Evolutionary conservation across 2,329 filamentous ascomycete genomes (phyloP).

Genomic region (Davidsoniella australis): DNA sequence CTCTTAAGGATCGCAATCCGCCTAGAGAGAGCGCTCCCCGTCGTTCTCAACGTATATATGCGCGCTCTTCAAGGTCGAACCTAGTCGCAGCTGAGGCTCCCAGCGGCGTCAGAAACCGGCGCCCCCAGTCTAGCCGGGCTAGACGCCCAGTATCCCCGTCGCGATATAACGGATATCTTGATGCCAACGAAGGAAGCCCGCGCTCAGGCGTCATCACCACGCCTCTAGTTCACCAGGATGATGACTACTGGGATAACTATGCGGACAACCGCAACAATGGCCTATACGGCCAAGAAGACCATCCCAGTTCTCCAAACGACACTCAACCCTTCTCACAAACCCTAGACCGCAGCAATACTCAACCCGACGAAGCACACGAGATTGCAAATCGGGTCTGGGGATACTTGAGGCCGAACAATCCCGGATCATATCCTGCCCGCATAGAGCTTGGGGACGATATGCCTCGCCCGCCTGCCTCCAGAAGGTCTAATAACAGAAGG

Average conservation of each 20-base stretch:
- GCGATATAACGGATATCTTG: background rate
- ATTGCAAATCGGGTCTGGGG: slow-evolving; percentile 81
- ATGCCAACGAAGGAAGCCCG: background rate
- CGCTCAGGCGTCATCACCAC: background rate
- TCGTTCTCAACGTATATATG: slow-evolving; percentile 7
- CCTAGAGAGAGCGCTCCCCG: slow-evolving; percentile 1
- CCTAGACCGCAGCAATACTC: slow-evolving; percentile 24
- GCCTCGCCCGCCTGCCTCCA: slow-evolving; percentile 28
- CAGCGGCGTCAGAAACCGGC: background rate
- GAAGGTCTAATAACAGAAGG: background rate
- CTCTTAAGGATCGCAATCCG: slow-evolving; percentile 3
- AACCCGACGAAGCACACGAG: slow-evolving; percentile 62
- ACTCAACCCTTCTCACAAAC: slow-evolving; percentile 10
- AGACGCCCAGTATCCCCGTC: background rate
- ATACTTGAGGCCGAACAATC: slow-evolving; percentile 37
- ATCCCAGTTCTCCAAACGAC: background rate
- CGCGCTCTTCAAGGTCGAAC: background rate
- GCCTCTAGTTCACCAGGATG: background rate
- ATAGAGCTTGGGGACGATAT: slow-evolving; percentile 58
- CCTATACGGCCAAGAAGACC: slow-evolving; percentile 2
- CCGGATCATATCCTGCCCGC: slow-evolving; percentile 44
- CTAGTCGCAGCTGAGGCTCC: background rate
- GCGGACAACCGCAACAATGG: slow-evolving; percentile 2
- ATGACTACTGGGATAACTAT: background rate
- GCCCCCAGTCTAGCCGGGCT: background rate